Base-by-base conservation (phyloP, 768 basidiomycete species). In the Suillus clintonianus region DNA sequence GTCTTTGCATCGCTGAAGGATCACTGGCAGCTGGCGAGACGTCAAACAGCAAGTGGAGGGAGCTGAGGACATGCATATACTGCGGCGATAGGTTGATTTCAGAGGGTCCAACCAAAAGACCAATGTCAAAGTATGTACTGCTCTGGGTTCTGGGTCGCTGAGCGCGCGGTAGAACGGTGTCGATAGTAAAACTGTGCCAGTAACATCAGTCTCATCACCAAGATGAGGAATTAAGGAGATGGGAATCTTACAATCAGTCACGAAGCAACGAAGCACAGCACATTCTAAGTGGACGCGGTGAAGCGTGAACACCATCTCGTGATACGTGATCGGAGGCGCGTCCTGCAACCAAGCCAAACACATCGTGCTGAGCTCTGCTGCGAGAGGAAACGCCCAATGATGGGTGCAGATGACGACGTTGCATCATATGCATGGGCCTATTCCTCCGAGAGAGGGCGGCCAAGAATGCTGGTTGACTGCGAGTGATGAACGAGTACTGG, bases 81-180 rank as follows among this genome's bases (percentile, higher is more conserved):
- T 97, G 95, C 11, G 84, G 79, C 1, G 90, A 87, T 42, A 98
- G 84, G 74, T 99, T 94, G 62, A 87, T 75, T 53, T 88, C 82
- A 8, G 93, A 89, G 79, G 95, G 86, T 78, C 96, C 93, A 67
- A 98, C 86, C 61, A 99, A 86, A 47, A 97, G 88, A 64, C 97
- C 97, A 39, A 88, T 83, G 39, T 95, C 97, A 74, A 97, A 99
- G 17, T 95, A 95, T 24, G 95, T 94, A 70, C 99, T 99, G 78
- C 94, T 95, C 70, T 92, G 88, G 89, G 79, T 47, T 98, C 97
- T 2, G 82, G 77, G 72, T 99, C 97, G 63, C 83, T 76, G 15
- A 99, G 86, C 10, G 92, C 94, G 60, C 82, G 84, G 76, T 90
- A 89, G 80, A 97, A 91, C 62, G 98, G 85, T 63, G 92, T 88